These are phyloP conservation scores for Aspergillus mulundensis DNA, from an alignment of 495 filamentous ascomycete genomes.

Conservation along the genomic window DNA sequence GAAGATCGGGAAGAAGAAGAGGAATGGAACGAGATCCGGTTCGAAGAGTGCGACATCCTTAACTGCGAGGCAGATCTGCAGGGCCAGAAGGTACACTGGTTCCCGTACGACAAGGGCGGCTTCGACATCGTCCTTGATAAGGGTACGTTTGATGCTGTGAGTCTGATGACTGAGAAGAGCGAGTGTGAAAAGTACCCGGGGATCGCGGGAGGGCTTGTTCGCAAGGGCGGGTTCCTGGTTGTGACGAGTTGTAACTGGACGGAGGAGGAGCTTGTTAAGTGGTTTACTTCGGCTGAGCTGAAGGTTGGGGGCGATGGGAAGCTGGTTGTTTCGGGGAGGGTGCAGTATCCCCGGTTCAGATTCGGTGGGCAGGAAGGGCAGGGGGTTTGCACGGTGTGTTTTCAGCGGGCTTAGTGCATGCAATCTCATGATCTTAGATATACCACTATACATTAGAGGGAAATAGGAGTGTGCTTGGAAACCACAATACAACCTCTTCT, in stretches of 20 bases:
- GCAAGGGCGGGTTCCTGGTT: slow-evolving; percentile 65
- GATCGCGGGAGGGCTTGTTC: slow-evolving; percentile 61
- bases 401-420: slow-evolving; percentile 34
- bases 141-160: slow-evolving; percentile 94
- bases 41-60: slow-evolving; percentile 76
- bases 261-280: slow-evolving; percentile 72
- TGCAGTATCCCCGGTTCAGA: slow-evolving; percentile 77
- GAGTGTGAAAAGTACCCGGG: slow-evolving; percentile 67
- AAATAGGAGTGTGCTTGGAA: too few relatives aligned
- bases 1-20: slow-evolving; percentile 2
- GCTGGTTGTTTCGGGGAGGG: slow-evolving; percentile 56
- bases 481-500: too few relatives aligned
- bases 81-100: slow-evolving; percentile 27
- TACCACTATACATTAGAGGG: background rate
- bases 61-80: slow-evolving; percentile 34
- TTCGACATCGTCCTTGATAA: slow-evolving; percentile 94
- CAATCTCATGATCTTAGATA: background rate
- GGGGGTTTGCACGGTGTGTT: slow-evolving; percentile 79
- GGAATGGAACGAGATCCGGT: slow-evolving; percentile 44
- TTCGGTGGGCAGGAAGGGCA: slow-evolving; percentile 86
- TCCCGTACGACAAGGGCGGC: slow-evolving; percentile 34
- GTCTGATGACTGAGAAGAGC: slow-evolving; percentile 51
- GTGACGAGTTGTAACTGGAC: slow-evolving; percentile 99
- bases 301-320: slow-evolving; percentile 11
- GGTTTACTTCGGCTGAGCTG: slow-evolving; percentile 57